A percentile compares a stretch with the other conserved stretches of the same genome.
Evolutionary conservation across 352 stramenopile genomes (phyloP).

Genomic region (Globisporangium cederbergense): DNA sequence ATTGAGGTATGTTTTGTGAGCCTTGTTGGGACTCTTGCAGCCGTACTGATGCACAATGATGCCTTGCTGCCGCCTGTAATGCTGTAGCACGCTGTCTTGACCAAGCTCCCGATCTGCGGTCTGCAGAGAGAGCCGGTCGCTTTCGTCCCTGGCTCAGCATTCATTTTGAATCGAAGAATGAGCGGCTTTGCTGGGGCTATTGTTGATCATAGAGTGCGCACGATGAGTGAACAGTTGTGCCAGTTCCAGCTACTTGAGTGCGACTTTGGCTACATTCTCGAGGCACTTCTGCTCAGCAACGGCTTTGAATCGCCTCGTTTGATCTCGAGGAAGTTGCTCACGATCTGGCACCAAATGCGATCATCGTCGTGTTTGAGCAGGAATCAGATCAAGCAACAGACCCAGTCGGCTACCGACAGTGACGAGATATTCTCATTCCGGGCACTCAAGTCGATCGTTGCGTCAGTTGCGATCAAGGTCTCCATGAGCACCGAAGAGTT

Average conservation of each 20-base stretch:
- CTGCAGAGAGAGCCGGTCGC: constrained; percentile 29
- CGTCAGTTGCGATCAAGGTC: constrained; percentile 3
- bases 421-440: constrained; percentile 5
- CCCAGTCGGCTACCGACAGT: too few relatives aligned
- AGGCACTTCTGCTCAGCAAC: constrained; percentile 30
- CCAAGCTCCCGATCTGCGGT: constrained; percentile 23
- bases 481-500: constrained; percentile 12
- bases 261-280: constrained; percentile 27
- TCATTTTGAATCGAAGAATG: constrained; percentile 24
- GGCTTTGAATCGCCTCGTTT: constrained; percentile 18
- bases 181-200: neutral
- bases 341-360: constrained; percentile 23
- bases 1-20: constrained; percentile 24
- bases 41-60: neutral
- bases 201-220: neutral
- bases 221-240: constrained; percentile 26
- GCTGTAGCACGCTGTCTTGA: constrained; percentile 28
- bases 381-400: too few relatives aligned
- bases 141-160: constrained; percentile 33
- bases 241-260: constrained; percentile 27
- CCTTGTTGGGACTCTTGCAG: neutral
- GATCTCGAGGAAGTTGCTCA: constrained; percentile 21
- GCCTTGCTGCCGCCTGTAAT: neutral
- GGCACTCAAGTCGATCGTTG: constrained; percentile 14
- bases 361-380: neutral